Base-by-base conservation (phyloP, 805 yeast species). In the Lachancea sp. region DNA sequence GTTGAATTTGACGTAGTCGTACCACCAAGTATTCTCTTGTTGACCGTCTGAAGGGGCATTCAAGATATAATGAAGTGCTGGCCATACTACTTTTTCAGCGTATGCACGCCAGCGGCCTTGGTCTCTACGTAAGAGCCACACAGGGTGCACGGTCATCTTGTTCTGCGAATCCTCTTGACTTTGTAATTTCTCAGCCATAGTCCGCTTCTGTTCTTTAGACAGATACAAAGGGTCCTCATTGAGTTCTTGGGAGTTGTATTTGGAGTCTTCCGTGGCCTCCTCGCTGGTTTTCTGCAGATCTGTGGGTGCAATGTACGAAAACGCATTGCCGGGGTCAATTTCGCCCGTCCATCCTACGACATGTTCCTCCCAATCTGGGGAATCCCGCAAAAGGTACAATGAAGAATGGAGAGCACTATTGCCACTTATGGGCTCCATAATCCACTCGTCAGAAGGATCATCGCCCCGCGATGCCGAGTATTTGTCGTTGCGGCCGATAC, bases 271-370 rank as follows among this genome's bases (percentile, higher is more conserved):
- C 17, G 26, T 35, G 27, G 40, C 32, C 35, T 27, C 46, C 13
- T 15, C 25, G 27, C n/a, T 35, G 15, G 18, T 22, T 31, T 27
- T 29, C 20, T 34, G 38, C 26, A 37, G 49, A 46, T 17, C 40
- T 11, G 44, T 39, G 9, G 44, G 36, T 3, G 40, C 37, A 11
- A 44, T 42, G 38, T 42, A 49, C 36, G 48, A 46, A 30, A 40
- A 50, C 33, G 47, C 50, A 42, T 51, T 41, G 39, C 58, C 46
- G 45, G 55, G 54, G 39, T 65, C 63, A 49, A 93, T 71, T 63
- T 89, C 98, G 38, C 99, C 99, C 0, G 97, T 85, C 99, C 99
- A 93, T 1, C 88, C 97, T 42, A 93, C 80, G 41, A 87, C 67
- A 53, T 88, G 86, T 38, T 90, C 82, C 50, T 89, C 95, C 93